Percentiles rank a stretch among this genome's conserved stretches.
phyloP scores from a whole-genome alignment of 179 eudicot species.

The Silene vulgaris region DNA sequence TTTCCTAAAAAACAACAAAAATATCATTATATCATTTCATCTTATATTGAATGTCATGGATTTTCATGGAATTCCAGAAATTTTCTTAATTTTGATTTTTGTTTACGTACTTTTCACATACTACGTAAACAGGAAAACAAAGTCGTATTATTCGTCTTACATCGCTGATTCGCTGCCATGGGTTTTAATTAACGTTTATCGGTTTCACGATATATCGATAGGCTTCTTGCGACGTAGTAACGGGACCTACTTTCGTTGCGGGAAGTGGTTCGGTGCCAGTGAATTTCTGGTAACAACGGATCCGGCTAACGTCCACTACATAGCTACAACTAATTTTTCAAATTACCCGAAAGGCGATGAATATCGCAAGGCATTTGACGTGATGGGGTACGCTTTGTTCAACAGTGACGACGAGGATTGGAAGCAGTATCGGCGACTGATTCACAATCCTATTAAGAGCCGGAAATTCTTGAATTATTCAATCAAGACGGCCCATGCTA shows the following conservation, averaged over 20 bases:
- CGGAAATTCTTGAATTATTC: conserved; percentile 16
- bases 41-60: neutral
- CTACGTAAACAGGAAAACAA: neutral
- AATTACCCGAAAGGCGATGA: conserved; percentile 31
- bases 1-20: neutral
- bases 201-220: conserved; percentile 21
- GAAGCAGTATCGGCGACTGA: conserved; percentile 21
- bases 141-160: conserved; percentile 20
- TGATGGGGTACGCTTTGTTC: conserved; percentile 36
- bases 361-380: conserved; percentile 19
- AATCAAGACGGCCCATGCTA: conserved; percentile 18
- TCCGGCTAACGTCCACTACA: conserved; percentile 38
- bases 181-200: conserved; percentile 16
- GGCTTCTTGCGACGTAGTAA: neutral
- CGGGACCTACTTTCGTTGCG: conserved; percentile 25
- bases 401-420: conserved; percentile 33
- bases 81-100: neutral
- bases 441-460: conserved; percentile 16
- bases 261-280: conserved; percentile 33
- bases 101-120: conserved; percentile 12
- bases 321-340: conserved; percentile 27
- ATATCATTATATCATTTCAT: neutral
- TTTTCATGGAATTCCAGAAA: neutral
- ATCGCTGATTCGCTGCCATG: conserved; percentile 28
- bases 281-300: conserved; percentile 28